These are phyloP conservation scores for Penicillium canescens DNA, from an alignment of 495 filamentous ascomycete genomes.

Conservation along the genomic window DNA sequence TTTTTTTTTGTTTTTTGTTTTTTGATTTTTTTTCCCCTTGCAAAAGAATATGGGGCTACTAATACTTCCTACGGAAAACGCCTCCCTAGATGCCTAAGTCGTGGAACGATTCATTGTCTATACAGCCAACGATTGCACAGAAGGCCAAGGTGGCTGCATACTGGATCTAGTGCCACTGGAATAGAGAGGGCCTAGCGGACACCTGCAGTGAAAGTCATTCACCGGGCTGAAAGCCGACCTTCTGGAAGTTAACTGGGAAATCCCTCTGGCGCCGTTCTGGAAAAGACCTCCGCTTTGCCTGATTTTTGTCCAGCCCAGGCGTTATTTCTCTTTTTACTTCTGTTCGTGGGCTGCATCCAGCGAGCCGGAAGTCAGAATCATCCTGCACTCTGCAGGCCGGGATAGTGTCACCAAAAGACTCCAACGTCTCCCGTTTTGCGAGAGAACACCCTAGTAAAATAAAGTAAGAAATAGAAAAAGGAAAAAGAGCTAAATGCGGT, in stretches of 20 bases:
- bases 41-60: not conserved
- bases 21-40: not conserved
- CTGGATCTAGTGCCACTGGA: constrained; percentile 22
- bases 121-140: constrained; percentile 21
- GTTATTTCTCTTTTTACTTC: constrained; percentile 2
- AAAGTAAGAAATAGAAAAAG: not conserved
- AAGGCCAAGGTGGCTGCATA: constrained; percentile 18
- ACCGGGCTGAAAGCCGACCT: not conserved
- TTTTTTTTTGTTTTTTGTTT: constrained; percentile 2
- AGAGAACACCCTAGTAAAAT: not conserved
- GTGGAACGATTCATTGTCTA: constrained; percentile 25
- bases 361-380: constrained; percentile 17
- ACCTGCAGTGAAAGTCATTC: constrained; percentile 16
- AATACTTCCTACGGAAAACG: constrained; percentile 3
- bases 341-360: constrained; percentile 11
- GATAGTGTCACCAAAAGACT: constrained; percentile 19
- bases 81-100: constrained; percentile 8
- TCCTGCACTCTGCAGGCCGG: constrained; percentile 16
- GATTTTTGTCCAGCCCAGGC: not conserved
- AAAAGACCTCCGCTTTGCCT: not conserved
- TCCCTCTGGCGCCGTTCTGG: not conserved
- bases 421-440: constrained; percentile 15
- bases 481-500: not conserved
- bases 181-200: constrained; percentile 8
- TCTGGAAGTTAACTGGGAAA: constrained; percentile 14